These are phyloP conservation scores for Coix lacrymajobi DNA, from an alignment of 176 grass and related monocot species.

Conservation along the genomic window DNA sequence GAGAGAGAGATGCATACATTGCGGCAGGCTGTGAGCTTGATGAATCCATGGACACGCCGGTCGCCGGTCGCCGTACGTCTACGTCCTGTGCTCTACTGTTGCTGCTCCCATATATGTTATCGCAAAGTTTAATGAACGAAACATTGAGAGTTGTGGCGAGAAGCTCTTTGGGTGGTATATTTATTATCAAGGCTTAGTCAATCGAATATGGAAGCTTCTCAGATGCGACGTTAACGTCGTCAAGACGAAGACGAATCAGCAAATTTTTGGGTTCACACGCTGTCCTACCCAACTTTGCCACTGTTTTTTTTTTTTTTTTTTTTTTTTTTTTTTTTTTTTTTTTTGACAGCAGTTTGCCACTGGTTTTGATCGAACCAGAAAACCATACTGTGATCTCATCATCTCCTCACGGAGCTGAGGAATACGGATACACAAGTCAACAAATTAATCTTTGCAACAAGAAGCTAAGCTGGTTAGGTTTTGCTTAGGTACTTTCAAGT, in stretches of 20 bases:
- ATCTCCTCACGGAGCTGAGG: too few species aligned
- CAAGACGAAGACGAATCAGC: neutral
- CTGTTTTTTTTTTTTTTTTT: too few species aligned
- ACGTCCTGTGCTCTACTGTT: neutral
- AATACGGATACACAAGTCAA: too few species aligned
- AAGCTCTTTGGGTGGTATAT: neutral
- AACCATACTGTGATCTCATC: too few species aligned
- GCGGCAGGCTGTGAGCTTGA: slow-evolving; percentile 5
- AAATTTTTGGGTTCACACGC: neutral
- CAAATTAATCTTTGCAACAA: too few species aligned
- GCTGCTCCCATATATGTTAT: neutral
- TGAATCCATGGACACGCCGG: slow-evolving; percentile 9
- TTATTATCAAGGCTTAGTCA: slow-evolving; percentile 23
- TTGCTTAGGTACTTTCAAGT: too few species aligned
- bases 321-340: too few species aligned
- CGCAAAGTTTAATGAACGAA: neutral
- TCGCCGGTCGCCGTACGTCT: neutral
- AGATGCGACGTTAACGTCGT: slow-evolving; percentile 34
- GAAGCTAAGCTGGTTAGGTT: too few species aligned
- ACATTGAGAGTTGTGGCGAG: neutral
- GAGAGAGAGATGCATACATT: slow-evolving; percentile 18
- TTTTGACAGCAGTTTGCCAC: too few species aligned
- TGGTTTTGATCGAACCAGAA: too few species aligned
- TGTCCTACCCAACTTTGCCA: neutral
- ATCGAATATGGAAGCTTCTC: slow-evolving; percentile 26